Conservation (phyloP, 768 basidiomycete species). For the Lactifluus subvellereus region DNA sequence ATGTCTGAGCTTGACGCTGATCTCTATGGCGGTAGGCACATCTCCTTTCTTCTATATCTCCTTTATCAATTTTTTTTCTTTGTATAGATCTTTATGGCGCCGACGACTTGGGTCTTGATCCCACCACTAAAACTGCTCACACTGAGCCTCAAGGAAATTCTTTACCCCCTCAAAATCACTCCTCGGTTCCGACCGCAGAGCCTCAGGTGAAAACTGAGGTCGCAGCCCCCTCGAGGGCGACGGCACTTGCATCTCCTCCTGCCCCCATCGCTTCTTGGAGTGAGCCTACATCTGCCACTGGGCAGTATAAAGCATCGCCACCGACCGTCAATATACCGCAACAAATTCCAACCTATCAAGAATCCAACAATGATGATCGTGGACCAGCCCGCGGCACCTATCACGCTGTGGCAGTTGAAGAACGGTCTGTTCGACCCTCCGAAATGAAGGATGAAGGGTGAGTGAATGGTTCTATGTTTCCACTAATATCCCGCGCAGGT, state of each 20-base stretch:
- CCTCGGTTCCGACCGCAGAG: constrained; percentile 1
- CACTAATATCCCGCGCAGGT: constrained; percentile 27
- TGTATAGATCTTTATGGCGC: constrained; percentile 51
- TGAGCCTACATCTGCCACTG: constrained; percentile 8
- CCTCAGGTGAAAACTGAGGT: background rate
- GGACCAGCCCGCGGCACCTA: constrained; percentile 33
- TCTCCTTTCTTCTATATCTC: background rate
- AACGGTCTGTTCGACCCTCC: constrained; percentile 65
- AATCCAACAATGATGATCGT: constrained; percentile 26
- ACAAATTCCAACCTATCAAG: constrained; percentile 25
- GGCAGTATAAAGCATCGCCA: constrained; percentile 2
- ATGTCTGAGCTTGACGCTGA: constrained; percentile 86
- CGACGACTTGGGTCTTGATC: constrained; percentile 50
- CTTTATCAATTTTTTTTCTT: constrained; percentile 1
- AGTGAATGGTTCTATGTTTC: constrained; percentile 33
- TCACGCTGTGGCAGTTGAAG: constrained; percentile 33
- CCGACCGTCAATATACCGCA: constrained; percentile 8
- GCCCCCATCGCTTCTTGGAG: constrained; percentile 18
- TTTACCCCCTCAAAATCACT: constrained; percentile 6
- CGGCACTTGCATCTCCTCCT: constrained; percentile 1
- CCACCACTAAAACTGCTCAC: constrained; percentile 32
- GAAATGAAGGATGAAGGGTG: constrained; percentile 99
- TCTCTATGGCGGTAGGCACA: constrained; percentile 71
- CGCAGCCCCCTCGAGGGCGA: background rate
- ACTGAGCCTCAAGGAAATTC: constrained; percentile 17